Conservation (phyloP, 805 yeast genomes). For the Yamadazyma philogaea region DNA sequence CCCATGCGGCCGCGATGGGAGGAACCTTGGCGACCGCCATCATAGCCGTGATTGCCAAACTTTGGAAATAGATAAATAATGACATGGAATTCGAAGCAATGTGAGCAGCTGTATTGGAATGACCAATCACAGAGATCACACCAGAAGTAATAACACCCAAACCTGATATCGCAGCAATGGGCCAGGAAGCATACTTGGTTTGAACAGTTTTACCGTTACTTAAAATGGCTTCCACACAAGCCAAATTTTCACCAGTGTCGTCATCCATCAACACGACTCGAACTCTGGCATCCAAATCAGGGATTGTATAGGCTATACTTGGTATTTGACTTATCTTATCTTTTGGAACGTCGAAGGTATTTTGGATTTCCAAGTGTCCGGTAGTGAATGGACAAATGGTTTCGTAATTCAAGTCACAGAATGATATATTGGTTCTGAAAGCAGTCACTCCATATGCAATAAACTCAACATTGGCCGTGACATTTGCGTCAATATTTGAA, state of each 20-base stretch:
- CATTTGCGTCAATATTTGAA: constrained; percentile 71
- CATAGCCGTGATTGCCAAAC: constrained; percentile 88
- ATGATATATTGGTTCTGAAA: constrained; percentile 50
- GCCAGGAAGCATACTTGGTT: constrained; percentile 91
- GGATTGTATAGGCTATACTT: constrained; percentile 80
- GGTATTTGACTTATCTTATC: constrained; percentile 59
- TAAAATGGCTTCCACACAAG: constrained; percentile 88
- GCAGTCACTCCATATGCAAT: constrained; percentile 79
- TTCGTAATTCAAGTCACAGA: constrained; percentile 56
- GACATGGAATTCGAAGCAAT: constrained; percentile 96
- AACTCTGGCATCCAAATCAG: constrained; percentile 92
- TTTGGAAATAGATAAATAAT: constrained; percentile 89
- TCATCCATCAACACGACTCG: constrained; percentile 61
- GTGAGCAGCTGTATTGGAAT: constrained; percentile 90
- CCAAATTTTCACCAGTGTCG: constrained; percentile 51
- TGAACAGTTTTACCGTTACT: constrained; percentile 92
- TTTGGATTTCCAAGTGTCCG: constrained; percentile 76
- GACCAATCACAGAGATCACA: constrained; percentile 80
- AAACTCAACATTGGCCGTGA: constrained; percentile 62
- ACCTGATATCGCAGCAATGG: constrained; percentile 88
- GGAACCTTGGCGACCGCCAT: constrained; percentile 91
- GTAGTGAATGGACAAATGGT: constrained; percentile 79
- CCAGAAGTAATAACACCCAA: constrained; percentile 86
- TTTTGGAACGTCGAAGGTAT: constrained; percentile 43
- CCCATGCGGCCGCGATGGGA: constrained; percentile 98